Conservation (phyloP, 2,329 filamentous ascomycete species). For the Cercospora sp. region DNA sequence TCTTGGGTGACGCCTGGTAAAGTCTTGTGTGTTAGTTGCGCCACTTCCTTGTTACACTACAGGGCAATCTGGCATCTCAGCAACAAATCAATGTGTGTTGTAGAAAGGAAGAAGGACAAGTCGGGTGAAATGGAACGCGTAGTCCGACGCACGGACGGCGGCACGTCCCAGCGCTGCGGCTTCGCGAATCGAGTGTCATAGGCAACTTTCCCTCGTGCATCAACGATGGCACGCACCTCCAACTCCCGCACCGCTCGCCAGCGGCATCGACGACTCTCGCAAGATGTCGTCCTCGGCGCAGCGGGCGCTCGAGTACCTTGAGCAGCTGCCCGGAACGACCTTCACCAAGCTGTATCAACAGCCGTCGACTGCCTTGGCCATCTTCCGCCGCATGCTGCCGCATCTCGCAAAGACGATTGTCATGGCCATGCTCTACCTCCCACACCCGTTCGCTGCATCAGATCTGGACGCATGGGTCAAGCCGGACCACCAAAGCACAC, state of each 20-base stretch:
- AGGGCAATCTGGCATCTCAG: background rate
- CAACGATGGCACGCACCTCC: constrained; percentile 19
- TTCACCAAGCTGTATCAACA: constrained; percentile 93
- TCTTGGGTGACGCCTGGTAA: background rate
- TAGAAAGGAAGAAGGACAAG: background rate
- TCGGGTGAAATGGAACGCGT: background rate
- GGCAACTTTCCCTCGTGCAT: constrained; percentile 13
- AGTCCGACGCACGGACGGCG: background rate
- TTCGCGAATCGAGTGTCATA: constrained; percentile 16
- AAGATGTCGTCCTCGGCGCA: constrained; percentile 52
- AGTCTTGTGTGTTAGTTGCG: background rate
- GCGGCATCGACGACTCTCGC: constrained; percentile 21
- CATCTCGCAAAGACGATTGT: constrained; percentile 93
- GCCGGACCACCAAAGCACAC: constrained; percentile 48
- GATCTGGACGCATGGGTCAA: constrained; percentile 87
- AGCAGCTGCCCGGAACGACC: constrained; percentile 83
- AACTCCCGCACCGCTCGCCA: constrained; percentile 18
- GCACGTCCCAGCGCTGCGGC: constrained; percentile 3
- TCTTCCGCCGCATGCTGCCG: constrained; percentile 95
- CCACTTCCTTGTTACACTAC: background rate
- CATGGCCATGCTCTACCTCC: constrained; percentile 92
- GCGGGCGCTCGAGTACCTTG: constrained; percentile 82
- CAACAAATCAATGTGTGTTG: background rate
- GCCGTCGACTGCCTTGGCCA: constrained; percentile 89
- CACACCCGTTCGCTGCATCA: constrained; percentile 71